Base-by-base conservation (phyloP, 1,139 yeast genomes). In the Saccharomyces uvarum region DNA sequence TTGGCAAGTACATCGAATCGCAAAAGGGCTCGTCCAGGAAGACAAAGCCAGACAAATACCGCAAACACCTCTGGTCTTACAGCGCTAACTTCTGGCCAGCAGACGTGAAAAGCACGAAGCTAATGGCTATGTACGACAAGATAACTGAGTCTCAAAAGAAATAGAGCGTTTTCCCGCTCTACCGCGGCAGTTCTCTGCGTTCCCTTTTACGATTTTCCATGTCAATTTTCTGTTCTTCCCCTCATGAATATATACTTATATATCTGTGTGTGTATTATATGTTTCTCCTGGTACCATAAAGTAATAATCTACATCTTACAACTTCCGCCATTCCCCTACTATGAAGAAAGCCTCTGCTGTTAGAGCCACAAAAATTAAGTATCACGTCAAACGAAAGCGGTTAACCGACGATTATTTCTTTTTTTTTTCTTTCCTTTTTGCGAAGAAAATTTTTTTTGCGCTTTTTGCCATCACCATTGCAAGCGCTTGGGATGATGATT, bases 31-130 rank as follows among this genome's bases (percentile, higher is more conserved):
- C 56, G 44, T 57, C 61, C 16, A 54, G 56, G 9, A 54, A 54
- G n/a, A 32, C 52, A 2, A 19, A 54, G 14, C 59, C 67, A 2
- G 57, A 51, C 3, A 57, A 54, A 31, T 63, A 59, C 59, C 63
- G 77, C 59, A 84, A 81, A 67, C 97, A 91, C 64, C 74, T 93
- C 57, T 93, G 99, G 99, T 81, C 88, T 24, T 88, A 86, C 70
- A 95, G 97, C 7, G 80, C 95, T 42, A 80, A 82, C 57, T 93
- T 86, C 70, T 93, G 99, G 99, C 99, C 99, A 0, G 88, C 84
- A 2, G 82, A 83, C 60, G 98, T 86, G 14, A 83, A 88, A 47
- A 86, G 96, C 57, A 75, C 78, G 50, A 87, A 87, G 72, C 83
- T 93, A 63, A 81, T 81, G 70, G 86, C 83, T 52, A 93, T 93